Conservation (phyloP, 2,329 filamentous ascomycete genomes). For the Ophiocordyceps camponoti-rufipedis region DNA sequence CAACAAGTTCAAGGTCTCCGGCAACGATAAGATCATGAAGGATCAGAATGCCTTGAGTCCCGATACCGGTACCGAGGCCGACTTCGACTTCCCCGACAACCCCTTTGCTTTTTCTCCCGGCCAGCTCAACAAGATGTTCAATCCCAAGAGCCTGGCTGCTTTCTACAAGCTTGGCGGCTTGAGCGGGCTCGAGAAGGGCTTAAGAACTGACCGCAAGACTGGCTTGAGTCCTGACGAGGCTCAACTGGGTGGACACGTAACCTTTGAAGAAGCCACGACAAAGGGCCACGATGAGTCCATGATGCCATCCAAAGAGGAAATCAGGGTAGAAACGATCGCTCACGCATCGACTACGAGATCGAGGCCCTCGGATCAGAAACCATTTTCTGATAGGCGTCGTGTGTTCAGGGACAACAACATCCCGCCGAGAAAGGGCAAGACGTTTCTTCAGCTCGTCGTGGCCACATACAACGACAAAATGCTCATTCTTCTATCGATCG, state of each 20-base stretch:
- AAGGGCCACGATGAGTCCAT: slow-evolving; percentile 14
- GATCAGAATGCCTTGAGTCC: slow-evolving; percentile 54
- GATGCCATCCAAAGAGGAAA: background rate
- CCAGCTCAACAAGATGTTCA: slow-evolving; percentile 33
- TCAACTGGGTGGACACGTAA: slow-evolving; percentile 21
- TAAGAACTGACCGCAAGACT: slow-evolving; percentile 26
- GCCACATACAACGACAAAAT: slow-evolving; percentile 73
- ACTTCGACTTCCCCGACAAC: slow-evolving; percentile 45
- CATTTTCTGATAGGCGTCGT: slow-evolving; percentile 41
- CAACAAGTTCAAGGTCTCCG: slow-evolving; percentile 20
- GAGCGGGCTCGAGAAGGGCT: slow-evolving; percentile 30
- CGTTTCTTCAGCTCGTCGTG: slow-evolving; percentile 49
- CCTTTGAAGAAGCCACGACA: slow-evolving; percentile 29
- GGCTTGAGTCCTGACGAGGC: slow-evolving; percentile 33
- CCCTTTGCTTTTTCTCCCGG: slow-evolving; percentile 34
- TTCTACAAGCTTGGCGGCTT: slow-evolving; percentile 36
- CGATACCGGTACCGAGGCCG: slow-evolving; percentile 56
- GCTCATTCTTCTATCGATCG: slow-evolving; percentile 50
- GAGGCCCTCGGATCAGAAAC: slow-evolving; percentile 8
- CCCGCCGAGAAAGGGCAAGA: slow-evolving; percentile 46
- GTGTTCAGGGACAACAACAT: slow-evolving; percentile 46
- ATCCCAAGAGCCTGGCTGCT: slow-evolving; percentile 27
- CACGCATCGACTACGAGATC: slow-evolving; percentile 21
- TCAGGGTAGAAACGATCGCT: slow-evolving; percentile 11
- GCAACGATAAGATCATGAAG: slow-evolving; percentile 38